These are phyloP conservation scores for Viola odorata DNA, from an alignment of 345 rosid species.

Conservation along the genomic window DNA sequence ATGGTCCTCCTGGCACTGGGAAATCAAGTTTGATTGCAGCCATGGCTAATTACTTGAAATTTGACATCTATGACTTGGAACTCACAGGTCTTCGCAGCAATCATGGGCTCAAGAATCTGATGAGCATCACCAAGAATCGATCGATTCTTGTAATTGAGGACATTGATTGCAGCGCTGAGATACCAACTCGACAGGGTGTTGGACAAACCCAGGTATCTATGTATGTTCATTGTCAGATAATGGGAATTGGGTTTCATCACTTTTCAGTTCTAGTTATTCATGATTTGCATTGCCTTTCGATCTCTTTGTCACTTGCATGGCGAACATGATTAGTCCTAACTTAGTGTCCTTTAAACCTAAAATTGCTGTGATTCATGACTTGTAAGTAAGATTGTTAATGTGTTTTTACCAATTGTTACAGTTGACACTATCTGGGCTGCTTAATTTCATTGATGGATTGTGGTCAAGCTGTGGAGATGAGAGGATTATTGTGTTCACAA, in stretches of 20 bases:
- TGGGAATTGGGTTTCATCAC: too few relatives aligned
- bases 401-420: neutral
- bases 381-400: too few relatives aligned
- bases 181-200: too few relatives aligned
- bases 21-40: constrained; percentile 60
- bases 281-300: neutral
- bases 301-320: neutral
- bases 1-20: constrained; percentile 62
- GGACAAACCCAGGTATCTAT: neutral
- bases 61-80: constrained; percentile 53
- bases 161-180: constrained; percentile 38
- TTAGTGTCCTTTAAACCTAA: too few relatives aligned
- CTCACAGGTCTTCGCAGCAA: constrained; percentile 37
- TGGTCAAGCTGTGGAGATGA: constrained; percentile 34
- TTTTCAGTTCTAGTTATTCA: neutral
- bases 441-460: constrained; percentile 28
- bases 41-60: constrained; percentile 52
- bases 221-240: neutral
- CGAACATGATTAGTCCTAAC: too few relatives aligned
- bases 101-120: too few relatives aligned
- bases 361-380: too few relatives aligned
- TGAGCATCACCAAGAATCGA: constrained; percentile 38
- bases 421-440: constrained; percentile 22
- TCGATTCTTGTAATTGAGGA: constrained; percentile 55
- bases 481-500: constrained; percentile 21